A percentile compares a stretch with the other conserved stretches of the same genome.
phyloP scores from a whole-genome alignment of 768 basidiomycete species.

The Lactarius pseudohatsudake region DNA sequence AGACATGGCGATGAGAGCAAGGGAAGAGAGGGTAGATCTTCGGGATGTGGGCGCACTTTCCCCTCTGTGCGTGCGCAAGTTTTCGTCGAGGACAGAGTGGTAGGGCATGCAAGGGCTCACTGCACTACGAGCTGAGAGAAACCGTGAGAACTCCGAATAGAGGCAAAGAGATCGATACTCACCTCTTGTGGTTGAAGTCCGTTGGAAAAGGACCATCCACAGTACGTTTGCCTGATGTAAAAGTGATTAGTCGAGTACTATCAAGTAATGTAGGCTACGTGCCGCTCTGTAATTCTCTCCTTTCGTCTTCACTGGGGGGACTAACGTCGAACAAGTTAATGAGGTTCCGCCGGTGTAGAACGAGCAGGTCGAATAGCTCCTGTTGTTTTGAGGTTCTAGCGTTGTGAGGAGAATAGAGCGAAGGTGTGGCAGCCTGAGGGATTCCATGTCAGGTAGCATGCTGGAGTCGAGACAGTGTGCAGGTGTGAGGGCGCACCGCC shows the following conservation, averaged over 20 bases:
- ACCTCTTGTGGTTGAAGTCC: no score
- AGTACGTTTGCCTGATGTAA: constrained; percentile 57
- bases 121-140: no score
- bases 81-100: no score
- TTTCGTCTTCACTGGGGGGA: constrained; percentile 58
- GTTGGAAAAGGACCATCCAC: constrained; percentile 50
- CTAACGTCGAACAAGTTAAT: constrained; percentile 66
- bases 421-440: constrained; percentile 48
- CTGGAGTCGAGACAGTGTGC: no score
- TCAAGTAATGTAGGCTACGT: constrained; percentile 27
- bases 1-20: constrained; percentile 62
- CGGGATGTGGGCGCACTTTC: constrained; percentile 25
- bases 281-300: constrained; percentile 70
- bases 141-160: no score
- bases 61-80: no score
- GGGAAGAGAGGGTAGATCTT: constrained; percentile 39
- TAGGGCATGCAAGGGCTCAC: no score
- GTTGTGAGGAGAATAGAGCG: constrained; percentile 49
- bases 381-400: constrained; percentile 44
- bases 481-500: no score
- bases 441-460: constrained; percentile 47
- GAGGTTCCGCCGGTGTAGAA: constrained; percentile 63
- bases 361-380: constrained; percentile 77
- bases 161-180: no score
- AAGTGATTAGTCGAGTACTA: background rate